These are phyloP conservation scores for Parastagonospora avenae DNA, from an alignment of 2,329 filamentous ascomycete species.

Conservation along the genomic window DNA sequence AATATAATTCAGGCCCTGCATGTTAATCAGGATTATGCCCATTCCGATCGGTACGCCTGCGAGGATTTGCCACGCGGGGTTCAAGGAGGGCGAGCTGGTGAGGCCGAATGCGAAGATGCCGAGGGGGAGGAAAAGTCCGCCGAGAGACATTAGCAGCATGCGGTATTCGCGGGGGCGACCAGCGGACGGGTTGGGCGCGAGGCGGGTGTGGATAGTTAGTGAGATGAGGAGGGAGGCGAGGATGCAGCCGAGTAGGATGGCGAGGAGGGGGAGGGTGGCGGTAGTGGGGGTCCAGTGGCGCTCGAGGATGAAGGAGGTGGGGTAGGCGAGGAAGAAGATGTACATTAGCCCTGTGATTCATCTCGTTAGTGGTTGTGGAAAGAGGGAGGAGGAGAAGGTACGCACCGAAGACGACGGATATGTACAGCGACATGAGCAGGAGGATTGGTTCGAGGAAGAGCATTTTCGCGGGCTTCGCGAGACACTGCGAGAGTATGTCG, in stretches of 20 bases:
- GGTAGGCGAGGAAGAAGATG: conserved; percentile 55
- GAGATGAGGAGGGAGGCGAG: conserved; percentile 27
- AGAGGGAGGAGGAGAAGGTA: no score
- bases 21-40: conserved; percentile 54
- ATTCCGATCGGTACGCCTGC: conserved; percentile 50
- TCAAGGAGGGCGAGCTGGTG: conserved; percentile 53
- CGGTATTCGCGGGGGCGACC: conserved; percentile 50
- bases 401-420: conserved; percentile 43
- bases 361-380: no score
- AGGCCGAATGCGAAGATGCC: conserved; percentile 59
- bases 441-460: conserved; percentile 13
- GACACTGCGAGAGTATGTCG: conserved; percentile 51
- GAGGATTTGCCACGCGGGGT: conserved; percentile 50
- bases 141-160: conserved; percentile 56
- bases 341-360: conserved; percentile 35
- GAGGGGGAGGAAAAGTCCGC: conserved; percentile 55
- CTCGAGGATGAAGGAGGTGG: conserved; percentile 46
- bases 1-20: conserved; percentile 53
- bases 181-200: conserved; percentile 32
- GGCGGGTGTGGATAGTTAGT: conserved; percentile 39
- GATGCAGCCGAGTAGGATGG: conserved; percentile 9
- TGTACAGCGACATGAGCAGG: conserved; percentile 2
- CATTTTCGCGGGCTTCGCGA: conserved; percentile 23
- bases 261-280: conserved; percentile 39
- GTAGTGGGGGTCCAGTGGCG: conserved; percentile 39